Evolutionary conservation across 1,139 yeast genomes (phyloP), one percentile per base, ranked within the genome.

Genomic region (Nadsonia starkeyi-henricii): DNA sequence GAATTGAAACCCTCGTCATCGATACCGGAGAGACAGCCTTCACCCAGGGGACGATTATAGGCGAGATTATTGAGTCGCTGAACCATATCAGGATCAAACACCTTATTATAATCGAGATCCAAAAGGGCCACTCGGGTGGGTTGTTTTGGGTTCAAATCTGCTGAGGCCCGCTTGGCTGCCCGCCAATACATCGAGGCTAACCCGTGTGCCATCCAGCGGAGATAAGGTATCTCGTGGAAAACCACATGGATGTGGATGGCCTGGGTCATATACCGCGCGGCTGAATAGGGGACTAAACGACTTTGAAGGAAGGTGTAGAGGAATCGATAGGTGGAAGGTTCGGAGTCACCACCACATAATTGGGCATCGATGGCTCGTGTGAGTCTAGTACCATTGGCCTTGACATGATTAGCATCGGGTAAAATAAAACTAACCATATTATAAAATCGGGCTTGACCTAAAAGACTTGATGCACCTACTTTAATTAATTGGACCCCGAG

Each of bases 291-390:
- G 7, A 62, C 51, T 42, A 59, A 48, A 44, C 61, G 56, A 23
- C 64, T 57, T 43, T 60, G 57, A 43, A 62, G 52, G 46, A 66
- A 57, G 21, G 65, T 57, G 45, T 55, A 54, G 20, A 62, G 44
- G 23, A 66, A 53, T 23, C 65, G 53, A 17, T 50, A 47, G 20
- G 53, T 50, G 36, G 56, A 53, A 50, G 58, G 51, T 15, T 54
- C 53, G 15, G 51, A 47, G 47, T 65, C 68, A n/a, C 70, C 70
- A 26, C 70, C 70, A 47, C 64, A 57, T 7, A 66, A 61, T 54
- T 66, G 70, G 15, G 67, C 60, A 49, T 66, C 69, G 44, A 62
- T 58, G 5, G 69, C 68, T 18, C 63, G 55, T 12, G 56, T 45
- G 9, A 58, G 42, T 17, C 52, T 48, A 44, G 49, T 48, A n/a